Evolutionary conservation across 352 stramenopile genomes (phyloP), one percentile per base, ranked within the genome.

Genomic region (Phytophthora citrophthora): DNA sequence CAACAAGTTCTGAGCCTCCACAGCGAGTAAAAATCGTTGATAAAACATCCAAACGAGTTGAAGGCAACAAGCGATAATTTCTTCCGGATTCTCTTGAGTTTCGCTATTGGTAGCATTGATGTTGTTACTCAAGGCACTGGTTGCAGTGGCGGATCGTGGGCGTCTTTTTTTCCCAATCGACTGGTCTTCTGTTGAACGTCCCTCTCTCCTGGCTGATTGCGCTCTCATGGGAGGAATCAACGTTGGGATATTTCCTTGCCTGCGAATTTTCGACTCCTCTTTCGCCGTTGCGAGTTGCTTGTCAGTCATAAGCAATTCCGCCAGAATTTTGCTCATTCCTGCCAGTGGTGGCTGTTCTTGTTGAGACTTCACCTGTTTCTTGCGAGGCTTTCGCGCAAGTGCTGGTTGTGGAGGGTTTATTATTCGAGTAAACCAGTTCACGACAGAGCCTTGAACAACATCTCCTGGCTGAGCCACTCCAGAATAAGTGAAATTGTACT

Each of bases 11-110:
- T 68, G 51, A 5, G 71, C 78, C 54, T 91, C 82, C 24, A 82
- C 63, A 2, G 68, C 71, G 46, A 87, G 74, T 5, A 89, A 53
- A 45, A 88, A 88, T 11, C 75, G 76, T 40, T 89, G 77, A 51
- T 89, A 89, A 45, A 91, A 81, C 6, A 68, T 46, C 71, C 70
- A 83, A 2, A 84, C 67, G 12, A 91, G 46, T 39, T 85, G 68
- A n/a, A 71, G 52, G 51, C 69, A 75, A 5, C 49, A 41, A 16
- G 36, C 16, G 7, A 71, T 12, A 8, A 71, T 20, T 41, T 71
- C 41, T 39, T 66, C 26, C 3, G 27, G 49, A 24, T 12, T 40
- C 29, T 57, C 67, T 58, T 56, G 67, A 61, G 4, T 18, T 45
- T 47, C 54, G 8, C 13, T 44, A 20, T 38, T 68, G 4, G 12